These are phyloP conservation scores for Micromonas commoda DNA, from an alignment of 139 green algal species.

Conservation along the genomic window DNA sequence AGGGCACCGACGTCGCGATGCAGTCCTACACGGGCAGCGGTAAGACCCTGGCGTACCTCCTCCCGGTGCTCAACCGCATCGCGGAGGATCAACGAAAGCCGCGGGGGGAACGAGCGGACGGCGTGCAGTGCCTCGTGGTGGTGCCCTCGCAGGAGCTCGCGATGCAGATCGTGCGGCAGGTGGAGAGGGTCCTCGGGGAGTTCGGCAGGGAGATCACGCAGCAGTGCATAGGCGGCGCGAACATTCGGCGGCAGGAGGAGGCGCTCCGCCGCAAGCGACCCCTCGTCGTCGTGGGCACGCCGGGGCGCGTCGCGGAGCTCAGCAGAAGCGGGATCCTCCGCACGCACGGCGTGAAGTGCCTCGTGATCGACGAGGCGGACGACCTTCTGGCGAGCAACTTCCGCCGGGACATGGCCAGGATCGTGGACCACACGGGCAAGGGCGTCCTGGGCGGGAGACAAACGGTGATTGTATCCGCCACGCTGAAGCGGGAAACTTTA, in stretches of 20 bases:
- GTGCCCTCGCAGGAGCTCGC: slow-evolving; percentile 84
- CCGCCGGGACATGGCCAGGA: slow-evolving; percentile 64
- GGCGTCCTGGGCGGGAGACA: slow-evolving; percentile 24
- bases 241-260: slow-evolving; percentile 55
- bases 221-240: slow-evolving; percentile 93
- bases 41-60: slow-evolving; percentile 91
- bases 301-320: slow-evolving; percentile 81
- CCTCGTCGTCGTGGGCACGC: slow-evolving; percentile 88
- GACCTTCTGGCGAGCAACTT: slow-evolving; percentile 66
- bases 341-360: slow-evolving; percentile 27
- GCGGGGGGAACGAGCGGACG: not conserved
- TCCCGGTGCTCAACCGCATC: slow-evolving; percentile 61
- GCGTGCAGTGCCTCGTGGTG: slow-evolving; percentile 63
- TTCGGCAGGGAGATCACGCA: slow-evolving; percentile 59
- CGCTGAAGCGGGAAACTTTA: slow-evolving; percentile 59
- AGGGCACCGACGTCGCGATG: slow-evolving; percentile 60
- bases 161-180: slow-evolving; percentile 63
- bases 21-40: slow-evolving; percentile 88
- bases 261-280: slow-evolving; percentile 71
- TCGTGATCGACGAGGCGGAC: slow-evolving; percentile 39
- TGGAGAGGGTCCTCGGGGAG: slow-evolving; percentile 53
- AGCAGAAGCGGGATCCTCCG: slow-evolving; percentile 34
- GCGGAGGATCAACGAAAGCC: not conserved
- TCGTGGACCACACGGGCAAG: slow-evolving; percentile 62
- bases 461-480: slow-evolving; percentile 67